Evolutionary conservation across 352 stramenopile species (phyloP), one percentile per base, ranked within the genome.

Genomic region (Phytophthora pisi): DNA sequence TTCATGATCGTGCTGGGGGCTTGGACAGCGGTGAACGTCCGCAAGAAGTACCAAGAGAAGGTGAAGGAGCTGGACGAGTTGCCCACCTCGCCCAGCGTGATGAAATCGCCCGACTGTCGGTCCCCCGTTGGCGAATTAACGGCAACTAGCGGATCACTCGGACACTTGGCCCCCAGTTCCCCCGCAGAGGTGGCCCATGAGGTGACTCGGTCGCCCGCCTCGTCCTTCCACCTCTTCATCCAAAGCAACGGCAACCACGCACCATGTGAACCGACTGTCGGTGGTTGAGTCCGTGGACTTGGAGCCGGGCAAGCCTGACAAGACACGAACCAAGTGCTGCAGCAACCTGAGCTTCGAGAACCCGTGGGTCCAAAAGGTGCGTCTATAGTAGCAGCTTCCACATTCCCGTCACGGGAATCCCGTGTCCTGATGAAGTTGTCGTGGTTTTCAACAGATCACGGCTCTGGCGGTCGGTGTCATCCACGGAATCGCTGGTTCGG

Each of bases 391-490:
- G 55, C 5, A 45, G 10, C 50, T 47, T 61, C n/a, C 9, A 8
- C 45, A 4, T 30, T 5, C 18, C 28, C 9, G 0, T 50, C 11
- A n/a, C n/a, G n/a, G n/a, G n/a, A n/a, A n/a, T n/a, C n/a, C n/a
- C n/a, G n/a, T n/a, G n/a, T n/a, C n/a, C 26, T 28, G 26, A 50
- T 34, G 31, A 38, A 51, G 4, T 28, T 49, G 24, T 18, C 36
- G 11, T 64, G 49, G 7, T 68, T 3, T 20, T 20, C 23, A 5
- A 53, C 55, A 82, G 75, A 66, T 82, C 59, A 79, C 92, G 8
- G 87, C 91, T 5, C 31, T 97, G 23, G 46, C 77, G 5, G 79
- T 92, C 16, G 91, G 89, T 15, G 88, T 97, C 43, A 65, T 95
- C 26, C 89, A 97, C 74, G 89, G 89, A 43, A 78, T 97, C 43